phyloP scores from a whole-genome alignment of 2,329 filamentous ascomycete species.

The Curvularia eragrostidis region DNA sequence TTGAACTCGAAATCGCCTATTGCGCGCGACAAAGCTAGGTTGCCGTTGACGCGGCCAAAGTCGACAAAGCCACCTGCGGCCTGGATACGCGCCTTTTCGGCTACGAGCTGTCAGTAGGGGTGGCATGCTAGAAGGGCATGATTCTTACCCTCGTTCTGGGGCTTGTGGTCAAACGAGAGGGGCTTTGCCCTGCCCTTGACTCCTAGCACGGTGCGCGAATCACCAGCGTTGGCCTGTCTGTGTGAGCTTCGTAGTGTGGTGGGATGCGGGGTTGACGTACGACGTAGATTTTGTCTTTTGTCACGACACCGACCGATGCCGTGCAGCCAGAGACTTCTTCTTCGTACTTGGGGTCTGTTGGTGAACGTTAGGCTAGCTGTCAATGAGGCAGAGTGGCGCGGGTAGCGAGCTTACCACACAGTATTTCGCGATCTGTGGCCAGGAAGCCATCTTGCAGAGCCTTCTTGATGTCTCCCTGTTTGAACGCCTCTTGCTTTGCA shows the following conservation, averaged over 20 bases:
- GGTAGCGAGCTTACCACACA: constrained; percentile 73
- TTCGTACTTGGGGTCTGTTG: constrained; percentile 89
- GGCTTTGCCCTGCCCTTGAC: constrained; percentile 98
- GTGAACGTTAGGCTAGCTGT: constrained; percentile 36
- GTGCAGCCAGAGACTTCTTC: constrained; percentile 99
- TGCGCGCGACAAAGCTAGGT: constrained; percentile 92
- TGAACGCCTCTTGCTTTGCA: constrained; percentile 92
- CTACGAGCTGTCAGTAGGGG: constrained; percentile 56
- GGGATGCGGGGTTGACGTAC: constrained; percentile 65
- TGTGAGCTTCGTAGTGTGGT: constrained; percentile 23
- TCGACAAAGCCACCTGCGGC: constrained; percentile 97
- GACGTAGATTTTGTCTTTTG: constrained; percentile 90
- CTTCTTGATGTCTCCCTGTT: constrained; percentile 89
- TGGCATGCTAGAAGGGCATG: background rate
- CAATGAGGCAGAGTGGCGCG: constrained; percentile 7
- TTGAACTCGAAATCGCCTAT: constrained; percentile 99
- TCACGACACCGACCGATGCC: constrained; percentile 88
- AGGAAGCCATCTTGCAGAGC: constrained; percentile 97
- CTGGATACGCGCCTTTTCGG: constrained; percentile 93
- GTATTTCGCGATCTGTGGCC: constrained; percentile 92
- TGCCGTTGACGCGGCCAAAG: constrained; percentile 97
- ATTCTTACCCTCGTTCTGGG: constrained; percentile 85
- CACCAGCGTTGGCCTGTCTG: constrained; percentile 87
- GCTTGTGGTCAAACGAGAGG: constrained; percentile 98
- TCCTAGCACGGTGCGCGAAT: constrained; percentile 92